Conservation (phyloP, 495 filamentous ascomycete genomes). For the Viridothelium virens region DNA sequence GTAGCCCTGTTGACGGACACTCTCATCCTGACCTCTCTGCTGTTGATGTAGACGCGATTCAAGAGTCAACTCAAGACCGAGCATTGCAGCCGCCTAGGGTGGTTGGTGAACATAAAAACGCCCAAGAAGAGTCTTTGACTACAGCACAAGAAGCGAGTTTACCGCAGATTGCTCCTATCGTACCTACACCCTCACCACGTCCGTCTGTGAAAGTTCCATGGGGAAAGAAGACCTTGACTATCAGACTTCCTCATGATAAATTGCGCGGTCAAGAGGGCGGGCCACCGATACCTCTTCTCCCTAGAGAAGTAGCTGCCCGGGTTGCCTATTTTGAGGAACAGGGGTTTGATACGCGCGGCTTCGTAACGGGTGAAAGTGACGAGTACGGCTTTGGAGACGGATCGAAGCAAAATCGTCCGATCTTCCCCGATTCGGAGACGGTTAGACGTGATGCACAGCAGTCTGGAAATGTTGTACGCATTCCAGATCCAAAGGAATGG, state of each 20-base stretch:
- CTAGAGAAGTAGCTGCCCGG: conserved; percentile 54
- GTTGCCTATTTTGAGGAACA: conserved; percentile 61
- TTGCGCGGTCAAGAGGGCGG: conserved; percentile 33
- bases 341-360: conserved; percentile 69
- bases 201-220: conserved; percentile 21
- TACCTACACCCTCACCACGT: conserved; percentile 6
- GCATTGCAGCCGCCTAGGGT: not conserved
- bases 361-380: conserved; percentile 36
- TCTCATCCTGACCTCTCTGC: not conserved
- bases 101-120: not conserved
- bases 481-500: conserved; percentile 78
- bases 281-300: conserved; percentile 50
- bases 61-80: not conserved
- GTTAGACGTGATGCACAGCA: conserved; percentile 46
- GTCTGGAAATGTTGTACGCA: conserved; percentile 51
- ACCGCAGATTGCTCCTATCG: not conserved
- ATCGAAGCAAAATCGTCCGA: conserved; percentile 52
- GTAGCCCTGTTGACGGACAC: too few relatives aligned
- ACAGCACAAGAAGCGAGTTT: not conserved
- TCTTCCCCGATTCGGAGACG: conserved; percentile 64
- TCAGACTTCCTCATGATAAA: not conserved
- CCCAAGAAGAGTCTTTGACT: not conserved
- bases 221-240: conserved; percentile 28
- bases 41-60: not conserved
- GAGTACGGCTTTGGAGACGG: not conserved